Evolutionary conservation across 148 eudicot species (phyloP), one percentile per base, ranked within the genome.

Genomic region (Nyssa sinensis): DNA sequence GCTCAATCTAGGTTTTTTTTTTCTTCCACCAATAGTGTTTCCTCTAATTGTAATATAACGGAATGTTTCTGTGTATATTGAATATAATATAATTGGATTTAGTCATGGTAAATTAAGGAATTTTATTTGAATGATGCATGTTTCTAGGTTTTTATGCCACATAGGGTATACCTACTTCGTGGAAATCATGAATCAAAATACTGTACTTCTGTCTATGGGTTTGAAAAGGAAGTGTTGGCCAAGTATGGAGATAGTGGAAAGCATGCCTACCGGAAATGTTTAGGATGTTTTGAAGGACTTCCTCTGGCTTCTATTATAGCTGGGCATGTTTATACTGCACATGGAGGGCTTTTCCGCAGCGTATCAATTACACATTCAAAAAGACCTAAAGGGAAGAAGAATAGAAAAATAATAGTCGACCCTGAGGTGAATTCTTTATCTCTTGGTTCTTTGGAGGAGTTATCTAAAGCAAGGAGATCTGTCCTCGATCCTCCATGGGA

Each of bases 161-260:
- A 87, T 51, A 90, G 88, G 79, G 97, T 94, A 12, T 94, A 67
- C 77, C 87, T 92, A 64, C 97, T 94, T 62, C 96, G 98, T 67
- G 98, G 98, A 79, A 94, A 92, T 78, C 98, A 94, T 21, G 98
- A 94, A 79, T 92, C 98, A n/a, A 90, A 88, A 76, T 94, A 92
- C 70, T 95, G 97, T 76, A 95, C 98, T n/a, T 80, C 93, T 24
- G 96, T 88, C 12, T 95, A 95, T 81, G 98, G 98, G 27, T 95
- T 95, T 78, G 97, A 95, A 80, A 89, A 86, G 72, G 98, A 95
- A 86, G 98, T 95, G 32, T 77, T 85, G 86, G 77, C 86, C 59
- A 95, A 95, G 77, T 95, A 92, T 39, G 94, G 91, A 59, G 90
- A 86, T 78, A 85, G 72, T 49, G 98, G 98, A 74, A 95, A 89